These are phyloP conservation scores for Beauveria medogensis DNA, from an alignment of 2,329 filamentous ascomycete species.

Conservation along the genomic window DNA sequence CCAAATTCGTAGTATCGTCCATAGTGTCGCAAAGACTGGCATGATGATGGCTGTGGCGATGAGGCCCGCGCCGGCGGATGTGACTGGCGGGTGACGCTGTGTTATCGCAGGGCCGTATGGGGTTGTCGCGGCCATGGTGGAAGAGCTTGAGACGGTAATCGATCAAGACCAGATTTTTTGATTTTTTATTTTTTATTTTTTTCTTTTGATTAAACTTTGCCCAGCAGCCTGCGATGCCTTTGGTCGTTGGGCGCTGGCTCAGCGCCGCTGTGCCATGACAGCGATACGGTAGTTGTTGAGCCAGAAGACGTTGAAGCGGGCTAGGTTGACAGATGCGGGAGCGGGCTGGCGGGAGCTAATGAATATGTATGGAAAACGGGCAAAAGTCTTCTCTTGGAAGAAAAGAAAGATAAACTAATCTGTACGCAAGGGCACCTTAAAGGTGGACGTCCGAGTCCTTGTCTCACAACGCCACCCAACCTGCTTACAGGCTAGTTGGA, in stretches of 20 bases:
- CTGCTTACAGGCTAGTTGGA: not conserved
- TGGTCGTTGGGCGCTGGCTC: not conserved
- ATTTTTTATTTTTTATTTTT: no score
- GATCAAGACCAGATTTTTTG: not conserved
- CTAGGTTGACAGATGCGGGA: not conserved
- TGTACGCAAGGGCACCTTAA: not conserved
- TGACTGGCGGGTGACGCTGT: conserved; percentile 10
- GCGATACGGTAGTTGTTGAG: not conserved
- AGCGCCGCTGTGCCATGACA: conserved; percentile 4
- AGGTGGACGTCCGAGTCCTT: not conserved
- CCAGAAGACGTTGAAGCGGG: not conserved
- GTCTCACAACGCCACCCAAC: conserved; percentile 2
- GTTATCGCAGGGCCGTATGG: not conserved
- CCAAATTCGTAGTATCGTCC: conserved; percentile 15
- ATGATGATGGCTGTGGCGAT: conserved; percentile 12
- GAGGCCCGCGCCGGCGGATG: conserved; percentile 9
- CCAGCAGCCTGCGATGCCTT: not conserved
- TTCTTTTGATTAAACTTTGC: not conserved
- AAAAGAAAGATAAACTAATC: not conserved
- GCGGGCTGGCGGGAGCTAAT: not conserved
- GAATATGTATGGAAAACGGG: not conserved
- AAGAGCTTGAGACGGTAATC: not conserved
- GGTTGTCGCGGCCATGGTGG: not conserved
- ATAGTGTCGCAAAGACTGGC: conserved; percentile 13
- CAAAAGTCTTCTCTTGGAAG: not conserved